A percentile compares a stretch with the other conserved stretches of the same genome.
phyloP scores from a whole-genome alignment of 495 filamentous ascomycete species.

The Hyaloscypha variabilis region DNA sequence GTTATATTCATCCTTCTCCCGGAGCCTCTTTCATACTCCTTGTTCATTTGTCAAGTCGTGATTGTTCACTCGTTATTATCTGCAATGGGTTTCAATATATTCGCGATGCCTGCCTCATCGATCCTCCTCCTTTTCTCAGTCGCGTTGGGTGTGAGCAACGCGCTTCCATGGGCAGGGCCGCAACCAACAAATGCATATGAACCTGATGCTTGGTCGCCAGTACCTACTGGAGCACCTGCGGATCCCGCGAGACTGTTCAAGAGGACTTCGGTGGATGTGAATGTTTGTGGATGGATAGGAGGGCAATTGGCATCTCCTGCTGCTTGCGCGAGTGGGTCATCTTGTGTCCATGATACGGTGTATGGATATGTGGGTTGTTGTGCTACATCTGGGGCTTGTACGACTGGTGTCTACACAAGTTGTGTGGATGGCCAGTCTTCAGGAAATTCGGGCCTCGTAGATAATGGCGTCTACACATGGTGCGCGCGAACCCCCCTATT shows the following conservation, averaged over 20 bases:
- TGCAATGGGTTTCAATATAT: conserved; percentile 29
- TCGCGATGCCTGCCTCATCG: conserved; percentile 31
- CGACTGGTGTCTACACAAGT: conserved; percentile 30
- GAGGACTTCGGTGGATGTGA: conserved; percentile 24
- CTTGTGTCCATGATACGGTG: conserved; percentile 31
- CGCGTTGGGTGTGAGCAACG: conserved; percentile 20
- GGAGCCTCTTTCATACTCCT: conserved; percentile 1
- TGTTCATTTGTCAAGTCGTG: no score
- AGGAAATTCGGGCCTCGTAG: conserved; percentile 16
- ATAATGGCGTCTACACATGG: conserved; percentile 31
- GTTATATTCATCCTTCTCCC: conserved; percentile 12
- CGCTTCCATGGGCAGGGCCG: conserved; percentile 25
- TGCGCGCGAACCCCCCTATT: conserved; percentile 4
- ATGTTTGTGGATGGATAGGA: conserved; percentile 32
- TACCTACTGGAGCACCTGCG: conserved; percentile 23
- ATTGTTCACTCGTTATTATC: no score
- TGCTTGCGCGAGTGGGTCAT: conserved; percentile 26
- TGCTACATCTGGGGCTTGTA: conserved; percentile 30
- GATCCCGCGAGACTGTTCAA: conserved; percentile 28
- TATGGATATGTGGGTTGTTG: conserved; percentile 32
- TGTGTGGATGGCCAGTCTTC: conserved; percentile 28
- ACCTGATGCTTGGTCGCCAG: conserved; percentile 27
- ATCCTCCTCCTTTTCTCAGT: conserved; percentile 25
- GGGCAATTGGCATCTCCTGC: conserved; percentile 18
- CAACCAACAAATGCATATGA: conserved; percentile 26